Evolutionary conservation across 78 protist genomes (phyloP).

Genomic region (Isochrysis galbana): DNA sequence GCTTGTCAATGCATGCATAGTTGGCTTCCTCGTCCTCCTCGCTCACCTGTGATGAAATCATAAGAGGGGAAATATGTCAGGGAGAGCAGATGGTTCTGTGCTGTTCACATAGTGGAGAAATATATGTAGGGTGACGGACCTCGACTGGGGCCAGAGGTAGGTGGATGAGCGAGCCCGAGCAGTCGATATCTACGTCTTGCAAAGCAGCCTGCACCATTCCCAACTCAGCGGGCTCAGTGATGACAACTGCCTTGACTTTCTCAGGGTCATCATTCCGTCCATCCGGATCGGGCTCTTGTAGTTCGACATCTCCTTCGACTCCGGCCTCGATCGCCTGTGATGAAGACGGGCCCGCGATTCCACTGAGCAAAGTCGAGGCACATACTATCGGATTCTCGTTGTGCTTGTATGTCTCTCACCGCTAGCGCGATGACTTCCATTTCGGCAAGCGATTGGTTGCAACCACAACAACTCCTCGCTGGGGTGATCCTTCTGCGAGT

Average conservation of each 20-base stretch:
- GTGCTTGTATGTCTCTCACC: no score
- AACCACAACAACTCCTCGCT: no score
- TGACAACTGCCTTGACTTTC: neutral
- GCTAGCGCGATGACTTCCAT: no score
- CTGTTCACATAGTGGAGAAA: neutral
- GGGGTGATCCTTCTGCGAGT: no score
- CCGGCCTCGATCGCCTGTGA: slow-evolving; percentile 27
- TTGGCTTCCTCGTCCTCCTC: neutral
- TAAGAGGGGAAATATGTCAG: neutral
- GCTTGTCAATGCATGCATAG: neutral
- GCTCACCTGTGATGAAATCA: neutral
- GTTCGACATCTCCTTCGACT: neutral
- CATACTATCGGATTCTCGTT: no score
- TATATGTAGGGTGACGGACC: no score
- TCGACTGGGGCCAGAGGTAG: neutral
- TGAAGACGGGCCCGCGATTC: no score
- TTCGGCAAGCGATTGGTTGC: no score
- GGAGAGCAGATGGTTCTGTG: neutral
- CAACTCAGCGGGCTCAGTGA: neutral
- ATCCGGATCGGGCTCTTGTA: slow-evolving; percentile 4
- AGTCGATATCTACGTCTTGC: neutral
- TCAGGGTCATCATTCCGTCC: neutral
- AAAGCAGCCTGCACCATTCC: neutral
- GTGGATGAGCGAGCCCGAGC: neutral
- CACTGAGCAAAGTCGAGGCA: no score